A percentile compares a stretch with the other conserved stretches of the same genome.
Evolutionary conservation across 352 stramenopile genomes (phyloP).

Genomic region (Phytophthora sojae): DNA sequence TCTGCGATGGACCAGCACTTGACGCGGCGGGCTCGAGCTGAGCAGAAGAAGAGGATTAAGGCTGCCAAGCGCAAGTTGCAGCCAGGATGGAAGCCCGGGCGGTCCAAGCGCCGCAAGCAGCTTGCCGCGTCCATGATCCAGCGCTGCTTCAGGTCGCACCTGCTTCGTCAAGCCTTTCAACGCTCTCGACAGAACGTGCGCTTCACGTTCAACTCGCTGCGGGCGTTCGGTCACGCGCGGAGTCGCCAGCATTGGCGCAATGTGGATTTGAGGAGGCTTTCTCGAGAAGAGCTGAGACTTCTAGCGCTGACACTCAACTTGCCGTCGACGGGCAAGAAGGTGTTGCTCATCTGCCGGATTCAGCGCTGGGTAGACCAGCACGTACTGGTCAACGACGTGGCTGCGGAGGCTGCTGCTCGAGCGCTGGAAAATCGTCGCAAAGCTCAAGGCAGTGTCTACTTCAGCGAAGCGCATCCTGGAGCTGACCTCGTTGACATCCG

Average conservation of each 20-base stretch:
- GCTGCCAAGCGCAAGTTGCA: constrained; percentile 59
- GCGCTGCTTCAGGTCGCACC: constrained; percentile 63
- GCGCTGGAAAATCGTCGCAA: constrained; percentile 64
- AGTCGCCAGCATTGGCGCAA: constrained; percentile 61
- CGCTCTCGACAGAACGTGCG: constrained; percentile 46
- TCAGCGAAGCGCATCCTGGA: constrained; percentile 55
- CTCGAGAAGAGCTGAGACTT: constrained; percentile 67
- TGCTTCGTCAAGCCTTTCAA: constrained; percentile 68
- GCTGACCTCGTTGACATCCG: constrained; percentile 61
- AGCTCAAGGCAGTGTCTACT: constrained; percentile 77
- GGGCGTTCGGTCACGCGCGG: constrained; percentile 59
- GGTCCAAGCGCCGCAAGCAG: constrained; percentile 46
- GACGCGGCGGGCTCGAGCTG: constrained; percentile 20
- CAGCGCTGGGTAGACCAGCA: constrained; percentile 83
- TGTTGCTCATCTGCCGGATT: constrained; percentile 73
- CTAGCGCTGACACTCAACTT: constrained; percentile 72
- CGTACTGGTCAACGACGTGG: constrained; percentile 63
- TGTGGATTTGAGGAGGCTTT: constrained; percentile 67
- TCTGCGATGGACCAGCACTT: constrained; percentile 30
- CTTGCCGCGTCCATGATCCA: constrained; percentile 80
- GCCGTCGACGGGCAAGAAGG: constrained; percentile 81
- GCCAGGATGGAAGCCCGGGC: constrained; percentile 55
- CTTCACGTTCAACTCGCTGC: constrained; percentile 61
- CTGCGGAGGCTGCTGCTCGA: constrained; percentile 58
- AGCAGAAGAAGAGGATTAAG: constrained; percentile 47